phyloP scores from a whole-genome alignment of 1,284 basidiomycete species.

The Ganoderma lucidum region DNA sequence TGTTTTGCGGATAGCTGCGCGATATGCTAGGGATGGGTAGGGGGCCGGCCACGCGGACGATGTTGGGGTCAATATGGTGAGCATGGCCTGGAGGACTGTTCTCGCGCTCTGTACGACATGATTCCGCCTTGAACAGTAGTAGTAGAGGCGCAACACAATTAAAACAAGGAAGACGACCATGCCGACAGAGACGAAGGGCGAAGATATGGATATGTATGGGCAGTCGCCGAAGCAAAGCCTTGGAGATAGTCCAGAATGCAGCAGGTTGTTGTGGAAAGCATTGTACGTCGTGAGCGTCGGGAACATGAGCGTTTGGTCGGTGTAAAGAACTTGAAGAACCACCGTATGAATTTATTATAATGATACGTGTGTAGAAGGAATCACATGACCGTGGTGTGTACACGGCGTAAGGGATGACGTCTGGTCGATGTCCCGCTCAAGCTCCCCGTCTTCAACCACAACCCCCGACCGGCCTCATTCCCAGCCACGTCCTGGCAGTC shows the following conservation, averaged over 20 bases:
- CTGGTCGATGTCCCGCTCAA: not conserved
- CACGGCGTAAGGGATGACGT: not conserved
- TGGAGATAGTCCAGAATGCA: not conserved
- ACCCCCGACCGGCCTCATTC: not conserved
- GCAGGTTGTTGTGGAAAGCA: not conserved
- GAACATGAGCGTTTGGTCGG: not conserved
- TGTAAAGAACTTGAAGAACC: not conserved
- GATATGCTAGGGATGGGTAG: constrained; percentile 42
- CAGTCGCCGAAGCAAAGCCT: not conserved
- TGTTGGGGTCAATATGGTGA: constrained; percentile 43
- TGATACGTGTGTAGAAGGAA: not conserved
- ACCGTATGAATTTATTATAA: no score
- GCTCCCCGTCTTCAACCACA: not conserved
- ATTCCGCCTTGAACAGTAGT: not conserved
- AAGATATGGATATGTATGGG: not conserved
- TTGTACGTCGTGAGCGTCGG: not conserved
- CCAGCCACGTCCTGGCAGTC: not conserved
- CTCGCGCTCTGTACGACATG: constrained; percentile 17
- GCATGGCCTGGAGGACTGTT: constrained; percentile 40
- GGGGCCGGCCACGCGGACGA: constrained; percentile 46
- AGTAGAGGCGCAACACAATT: not conserved
- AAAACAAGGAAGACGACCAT: not conserved
- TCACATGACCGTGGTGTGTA: constrained; percentile 16
- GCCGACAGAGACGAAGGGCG: not conserved
- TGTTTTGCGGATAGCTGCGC: constrained; percentile 1